A percentile compares a stretch with the other conserved stretches of the same genome.
phyloP scores from a whole-genome alignment of 2,329 filamentous ascomycete species.

The Coniella lustricola region DNA sequence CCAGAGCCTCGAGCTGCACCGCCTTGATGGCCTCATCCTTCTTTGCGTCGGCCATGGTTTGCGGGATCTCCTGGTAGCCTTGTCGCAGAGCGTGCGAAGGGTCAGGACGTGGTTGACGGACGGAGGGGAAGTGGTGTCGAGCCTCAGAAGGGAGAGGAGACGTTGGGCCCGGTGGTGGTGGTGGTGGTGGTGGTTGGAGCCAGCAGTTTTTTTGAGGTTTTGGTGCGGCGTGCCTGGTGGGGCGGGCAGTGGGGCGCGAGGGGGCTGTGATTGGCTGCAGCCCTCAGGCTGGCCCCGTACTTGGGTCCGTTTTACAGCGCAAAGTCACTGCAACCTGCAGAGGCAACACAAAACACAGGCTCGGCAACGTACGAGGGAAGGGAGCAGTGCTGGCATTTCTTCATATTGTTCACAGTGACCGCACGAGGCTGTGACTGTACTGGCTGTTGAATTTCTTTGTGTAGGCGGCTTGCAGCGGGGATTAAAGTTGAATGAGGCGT shows the following conservation, averaged over 20 bases:
- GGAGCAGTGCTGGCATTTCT: too few species aligned
- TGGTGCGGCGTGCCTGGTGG: slow-evolving; percentile 6
- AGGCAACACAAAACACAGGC: too few species aligned
- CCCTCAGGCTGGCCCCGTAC: neutral
- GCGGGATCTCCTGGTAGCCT: slow-evolving; percentile 18
- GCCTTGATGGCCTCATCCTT: slow-evolving; percentile 72
- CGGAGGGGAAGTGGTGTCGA: neutral
- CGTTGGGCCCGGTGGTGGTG: too few species aligned
- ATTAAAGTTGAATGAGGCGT: too few species aligned
- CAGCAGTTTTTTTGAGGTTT: slow-evolving; percentile 2
- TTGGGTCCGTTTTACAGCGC: too few species aligned
- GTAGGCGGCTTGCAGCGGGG: too few species aligned
- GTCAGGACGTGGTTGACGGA: neutral
- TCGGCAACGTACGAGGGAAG: too few species aligned
- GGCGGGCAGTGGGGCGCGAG: neutral
- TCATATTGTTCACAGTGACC: too few species aligned
- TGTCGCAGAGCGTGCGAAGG: neutral
- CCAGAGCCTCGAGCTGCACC: slow-evolving; percentile 91
- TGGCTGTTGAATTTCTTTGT: too few species aligned
- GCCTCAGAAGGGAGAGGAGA: slow-evolving; percentile 15
- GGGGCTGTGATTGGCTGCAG: neutral
- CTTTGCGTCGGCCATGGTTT: slow-evolving; percentile 50
- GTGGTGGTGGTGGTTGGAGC: neutral
- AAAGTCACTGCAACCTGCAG: too few species aligned
- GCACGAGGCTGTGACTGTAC: too few species aligned